A percentile compares a stretch with the other conserved stretches of the same genome.
phyloP scores from a whole-genome alignment of 345 rosid genomes.

The Eucalyptus camaldulensis region DNA sequence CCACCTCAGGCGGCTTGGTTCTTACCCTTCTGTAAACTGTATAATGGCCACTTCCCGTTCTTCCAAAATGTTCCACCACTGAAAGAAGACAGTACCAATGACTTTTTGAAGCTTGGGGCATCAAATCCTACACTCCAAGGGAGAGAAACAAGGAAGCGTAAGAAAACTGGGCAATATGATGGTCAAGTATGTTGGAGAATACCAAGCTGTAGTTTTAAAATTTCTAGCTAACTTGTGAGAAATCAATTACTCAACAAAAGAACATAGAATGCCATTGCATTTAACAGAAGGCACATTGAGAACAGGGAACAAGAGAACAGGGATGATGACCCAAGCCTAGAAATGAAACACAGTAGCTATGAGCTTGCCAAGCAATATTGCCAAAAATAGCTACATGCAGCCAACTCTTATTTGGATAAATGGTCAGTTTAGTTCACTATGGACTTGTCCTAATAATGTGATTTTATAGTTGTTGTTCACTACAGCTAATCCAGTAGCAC shows the following conservation, averaged over 20 bases:
- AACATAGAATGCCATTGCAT: not conserved
- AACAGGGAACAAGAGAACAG: not conserved
- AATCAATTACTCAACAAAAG: not conserved
- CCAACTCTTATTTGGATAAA: not conserved
- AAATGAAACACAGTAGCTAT: not conserved
- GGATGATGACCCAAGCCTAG: not conserved
- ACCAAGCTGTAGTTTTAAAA: not conserved
- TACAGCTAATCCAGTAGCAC: not conserved
- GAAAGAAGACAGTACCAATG: conserved; percentile 45
- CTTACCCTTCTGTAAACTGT: conserved; percentile 55
- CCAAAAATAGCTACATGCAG: not conserved
- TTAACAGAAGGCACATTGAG: not conserved
- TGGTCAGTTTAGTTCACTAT: not conserved
- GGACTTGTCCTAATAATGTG: not conserved
- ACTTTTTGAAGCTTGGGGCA: conserved; percentile 2
- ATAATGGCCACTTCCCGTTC: conserved; percentile 73
- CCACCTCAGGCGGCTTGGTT: conserved; percentile 1
- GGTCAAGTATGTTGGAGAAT: not conserved
- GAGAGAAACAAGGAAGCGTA: not conserved
- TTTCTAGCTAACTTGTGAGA: not conserved
- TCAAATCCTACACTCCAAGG: conserved; percentile 2
- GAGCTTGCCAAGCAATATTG: not conserved
- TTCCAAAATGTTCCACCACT: conserved; percentile 81
- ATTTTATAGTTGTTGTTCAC: not conserved
- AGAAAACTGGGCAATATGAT: not conserved